phyloP scores from a whole-genome alignment of 441 rosid species.

The Gossypium laxum region DNA sequence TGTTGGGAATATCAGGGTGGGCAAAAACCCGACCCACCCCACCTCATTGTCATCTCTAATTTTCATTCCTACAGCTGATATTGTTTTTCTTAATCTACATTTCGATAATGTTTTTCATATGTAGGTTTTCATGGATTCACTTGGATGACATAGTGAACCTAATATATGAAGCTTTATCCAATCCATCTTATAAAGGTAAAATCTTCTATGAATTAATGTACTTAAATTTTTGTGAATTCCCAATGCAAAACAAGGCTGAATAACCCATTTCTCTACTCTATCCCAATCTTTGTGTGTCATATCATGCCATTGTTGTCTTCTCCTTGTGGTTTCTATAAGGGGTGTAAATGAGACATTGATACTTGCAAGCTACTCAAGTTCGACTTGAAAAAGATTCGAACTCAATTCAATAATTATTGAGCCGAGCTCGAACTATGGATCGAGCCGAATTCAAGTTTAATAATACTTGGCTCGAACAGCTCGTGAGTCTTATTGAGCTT shows the following conservation, averaged over 20 bases:
- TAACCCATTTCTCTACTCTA: background rate
- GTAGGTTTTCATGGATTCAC: constrained; percentile 95
- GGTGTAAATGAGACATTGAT: no score
- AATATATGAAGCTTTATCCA: constrained; percentile 64
- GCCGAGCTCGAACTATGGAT: no score
- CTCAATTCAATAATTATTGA: no score
- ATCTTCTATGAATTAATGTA: background rate
- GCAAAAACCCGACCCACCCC: no score
- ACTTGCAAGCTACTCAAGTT: no score
- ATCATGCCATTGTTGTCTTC: background rate
- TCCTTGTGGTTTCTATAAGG: background rate
- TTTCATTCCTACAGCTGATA: background rate
- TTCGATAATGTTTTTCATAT: constrained; percentile 6
- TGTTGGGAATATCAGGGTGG: no score
- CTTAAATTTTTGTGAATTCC: background rate
- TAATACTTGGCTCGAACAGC: no score
- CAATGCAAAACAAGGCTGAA: background rate
- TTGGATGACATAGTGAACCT: constrained; percentile 77
- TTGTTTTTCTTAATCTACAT: background rate
- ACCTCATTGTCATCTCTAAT: no score
- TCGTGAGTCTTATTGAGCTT: no score
- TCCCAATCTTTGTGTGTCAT: background rate
- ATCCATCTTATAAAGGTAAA: constrained; percentile 74
- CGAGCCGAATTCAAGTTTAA: no score
- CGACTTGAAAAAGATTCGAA: no score